Percentiles rank a stretch among this genome's conserved stretches.
Conservation (phyloP, 345 rosid genomes). For the Dipteronia dyeriana region DNA sequence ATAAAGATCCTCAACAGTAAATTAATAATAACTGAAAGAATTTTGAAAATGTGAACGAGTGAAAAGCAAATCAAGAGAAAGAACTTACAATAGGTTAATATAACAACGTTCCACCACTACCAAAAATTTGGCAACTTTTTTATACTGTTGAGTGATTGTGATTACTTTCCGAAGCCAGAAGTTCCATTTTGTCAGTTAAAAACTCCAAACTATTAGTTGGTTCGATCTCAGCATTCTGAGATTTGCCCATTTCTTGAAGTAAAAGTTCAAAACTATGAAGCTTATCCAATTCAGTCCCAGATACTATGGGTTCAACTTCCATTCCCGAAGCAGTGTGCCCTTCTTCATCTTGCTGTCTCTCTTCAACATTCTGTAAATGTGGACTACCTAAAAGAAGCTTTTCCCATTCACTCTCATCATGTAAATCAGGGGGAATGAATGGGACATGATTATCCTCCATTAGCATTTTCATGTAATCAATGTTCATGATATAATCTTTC, state of each 20-base stretch:
- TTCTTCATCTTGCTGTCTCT: conserved; percentile 37
- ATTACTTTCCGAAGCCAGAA: conserved; percentile 43
- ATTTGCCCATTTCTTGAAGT: conserved; percentile 49
- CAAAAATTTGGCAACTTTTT: conserved; percentile 2
- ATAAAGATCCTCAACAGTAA: background rate
- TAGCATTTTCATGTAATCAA: conserved; percentile 67
- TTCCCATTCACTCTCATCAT: conserved; percentile 79
- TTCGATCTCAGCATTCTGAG: conserved; percentile 39
- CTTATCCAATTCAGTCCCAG: conserved; percentile 32
- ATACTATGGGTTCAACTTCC: conserved; percentile 34
- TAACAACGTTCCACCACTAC: conserved; percentile 8
- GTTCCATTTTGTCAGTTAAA: conserved; percentile 55
- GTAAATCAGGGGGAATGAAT: conserved; percentile 60
- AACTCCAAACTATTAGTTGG: conserved; percentile 42
- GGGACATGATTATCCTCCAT: conserved; percentile 70
- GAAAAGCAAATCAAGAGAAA: background rate
- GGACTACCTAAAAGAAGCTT: conserved; percentile 60
- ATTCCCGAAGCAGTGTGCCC: conserved; percentile 27
- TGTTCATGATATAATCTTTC: conserved; percentile 58
- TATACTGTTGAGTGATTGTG: background rate
- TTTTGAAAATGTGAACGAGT: background rate
- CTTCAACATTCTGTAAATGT: conserved; percentile 35
- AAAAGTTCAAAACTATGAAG: conserved; percentile 43
- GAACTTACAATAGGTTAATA: background rate
- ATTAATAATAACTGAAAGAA: background rate